phyloP scores from a whole-genome alignment of 768 basidiomycete species.

The Naganishia vishniacii region DNA sequence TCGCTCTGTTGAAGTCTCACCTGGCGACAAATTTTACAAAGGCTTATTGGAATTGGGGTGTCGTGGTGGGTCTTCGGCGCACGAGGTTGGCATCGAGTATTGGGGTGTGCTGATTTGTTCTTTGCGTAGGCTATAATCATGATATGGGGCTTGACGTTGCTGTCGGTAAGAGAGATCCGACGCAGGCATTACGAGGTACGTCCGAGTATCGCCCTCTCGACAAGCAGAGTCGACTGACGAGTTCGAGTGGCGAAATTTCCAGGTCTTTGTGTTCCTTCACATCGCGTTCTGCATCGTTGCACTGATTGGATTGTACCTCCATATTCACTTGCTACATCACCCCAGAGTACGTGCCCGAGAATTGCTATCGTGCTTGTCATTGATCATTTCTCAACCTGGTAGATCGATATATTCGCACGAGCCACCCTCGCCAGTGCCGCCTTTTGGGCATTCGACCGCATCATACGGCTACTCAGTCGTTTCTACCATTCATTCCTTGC shows the following conservation, averaged over 20 bases:
- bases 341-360: background rate
- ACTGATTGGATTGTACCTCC: background rate
- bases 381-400: background rate
- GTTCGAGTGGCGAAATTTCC: too few species aligned
- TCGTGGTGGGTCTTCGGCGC: background rate
- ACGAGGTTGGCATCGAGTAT: background rate
- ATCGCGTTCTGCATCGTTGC: conserved; percentile 1
- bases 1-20: background rate
- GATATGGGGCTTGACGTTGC: background rate
- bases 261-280: conserved; percentile 12
- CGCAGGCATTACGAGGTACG: conserved; percentile 6
- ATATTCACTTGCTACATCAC: conserved; percentile 1
- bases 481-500: conserved; percentile 1
- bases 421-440: conserved; percentile 3
- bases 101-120: background rate
- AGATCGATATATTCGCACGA: background rate
- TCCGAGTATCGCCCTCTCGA: too few species aligned
- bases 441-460: conserved; percentile 13
- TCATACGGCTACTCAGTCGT: background rate
- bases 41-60: conserved; percentile 13
- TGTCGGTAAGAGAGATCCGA: conserved; percentile 4
- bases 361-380: background rate
- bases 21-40: background rate
- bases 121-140: background rate
- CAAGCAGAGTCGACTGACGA: too few species aligned